phyloP scores from a whole-genome alignment of 768 basidiomycete genomes.

The Naematelia aurantialba region DNA sequence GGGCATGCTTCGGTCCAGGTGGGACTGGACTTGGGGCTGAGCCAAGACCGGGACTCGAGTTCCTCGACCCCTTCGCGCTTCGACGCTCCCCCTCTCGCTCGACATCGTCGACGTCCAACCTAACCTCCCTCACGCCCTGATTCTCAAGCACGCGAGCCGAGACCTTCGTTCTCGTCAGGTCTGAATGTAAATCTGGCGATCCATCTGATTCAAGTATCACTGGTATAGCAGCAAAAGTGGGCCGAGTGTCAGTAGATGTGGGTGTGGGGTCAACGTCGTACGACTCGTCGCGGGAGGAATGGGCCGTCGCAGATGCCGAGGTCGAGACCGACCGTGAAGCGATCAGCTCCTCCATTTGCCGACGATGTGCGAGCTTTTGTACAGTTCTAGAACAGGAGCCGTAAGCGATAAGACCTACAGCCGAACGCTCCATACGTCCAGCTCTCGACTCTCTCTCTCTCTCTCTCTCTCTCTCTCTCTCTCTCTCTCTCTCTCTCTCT shows the following conservation, averaged over 20 bases:
- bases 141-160: neutral
- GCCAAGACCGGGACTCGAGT: neutral
- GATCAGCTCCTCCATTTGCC: constrained; percentile 52
- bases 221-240: constrained; percentile 12
- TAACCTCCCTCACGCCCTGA: neutral
- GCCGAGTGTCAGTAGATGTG: neutral
- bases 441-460: no score
- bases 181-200: neutral
- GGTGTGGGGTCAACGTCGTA: no score
- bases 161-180: neutral
- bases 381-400: constrained; percentile 56
- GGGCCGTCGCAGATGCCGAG: neutral
- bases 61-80: neutral
- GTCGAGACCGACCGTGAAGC: constrained; percentile 1
- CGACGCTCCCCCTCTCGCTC: no score
- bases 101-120: neutral
- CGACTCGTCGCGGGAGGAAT: constrained; percentile 1
- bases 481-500: no score
- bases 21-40: neutral
- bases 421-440: neutral
- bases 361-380: constrained; percentile 84
- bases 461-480: no score
- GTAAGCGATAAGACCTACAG: no score
- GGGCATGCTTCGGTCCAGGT: no score
- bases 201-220: constrained; percentile 3